Conservation (phyloP, 495 filamentous ascomycete species). For the Hypomontagnella monticulosa region DNA sequence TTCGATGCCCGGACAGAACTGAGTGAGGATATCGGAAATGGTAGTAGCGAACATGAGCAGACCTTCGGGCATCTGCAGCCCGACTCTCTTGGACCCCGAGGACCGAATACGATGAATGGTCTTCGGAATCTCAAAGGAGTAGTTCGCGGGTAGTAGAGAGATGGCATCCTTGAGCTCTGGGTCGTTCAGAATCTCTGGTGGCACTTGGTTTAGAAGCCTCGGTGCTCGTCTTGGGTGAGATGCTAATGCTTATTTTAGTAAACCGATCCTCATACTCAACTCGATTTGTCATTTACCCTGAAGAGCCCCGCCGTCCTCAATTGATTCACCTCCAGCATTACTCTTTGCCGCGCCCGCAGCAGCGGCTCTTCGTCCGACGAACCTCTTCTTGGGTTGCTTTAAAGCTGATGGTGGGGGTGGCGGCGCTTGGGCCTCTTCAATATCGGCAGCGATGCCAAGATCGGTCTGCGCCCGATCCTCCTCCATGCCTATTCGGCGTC, state of each 20-base stretch:
- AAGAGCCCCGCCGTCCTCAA: slow-evolving; percentile 73
- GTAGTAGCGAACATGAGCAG: slow-evolving; percentile 96
- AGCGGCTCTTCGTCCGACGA: slow-evolving; percentile 70
- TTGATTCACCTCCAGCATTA: slow-evolving; percentile 56
- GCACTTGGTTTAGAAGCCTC: slow-evolving; percentile 87
- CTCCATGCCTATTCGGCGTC: slow-evolving; percentile 53
- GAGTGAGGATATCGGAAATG: slow-evolving; percentile 94
- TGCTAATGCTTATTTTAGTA: slow-evolving; percentile 40
- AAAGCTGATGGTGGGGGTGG: slow-evolving; percentile 42
- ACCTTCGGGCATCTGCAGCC: slow-evolving; percentile 95
- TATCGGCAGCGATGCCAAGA: slow-evolving; percentile 63
- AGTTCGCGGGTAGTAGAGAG: slow-evolving; percentile 86
- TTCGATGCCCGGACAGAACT: slow-evolving; percentile 89
- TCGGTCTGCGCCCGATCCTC: slow-evolving; percentile 62
- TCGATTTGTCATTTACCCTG: slow-evolving; percentile 55
- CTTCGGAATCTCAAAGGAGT: slow-evolving; percentile 98
- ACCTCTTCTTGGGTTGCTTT: slow-evolving; percentile 78
- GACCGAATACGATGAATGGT: slow-evolving; percentile 93
- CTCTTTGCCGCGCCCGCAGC: slow-evolving; percentile 63
- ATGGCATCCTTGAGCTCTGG: slow-evolving; percentile 90
- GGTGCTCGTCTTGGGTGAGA: slow-evolving; percentile 72
- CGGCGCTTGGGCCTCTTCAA: slow-evolving; percentile 56
- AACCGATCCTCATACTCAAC: slow-evolving; percentile 14
- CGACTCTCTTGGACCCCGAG: slow-evolving; percentile 78
- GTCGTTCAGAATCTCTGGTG: slow-evolving; percentile 85